Conservation (phyloP, 1,139 yeast species). For the Suhomyces choctaworum region DNA sequence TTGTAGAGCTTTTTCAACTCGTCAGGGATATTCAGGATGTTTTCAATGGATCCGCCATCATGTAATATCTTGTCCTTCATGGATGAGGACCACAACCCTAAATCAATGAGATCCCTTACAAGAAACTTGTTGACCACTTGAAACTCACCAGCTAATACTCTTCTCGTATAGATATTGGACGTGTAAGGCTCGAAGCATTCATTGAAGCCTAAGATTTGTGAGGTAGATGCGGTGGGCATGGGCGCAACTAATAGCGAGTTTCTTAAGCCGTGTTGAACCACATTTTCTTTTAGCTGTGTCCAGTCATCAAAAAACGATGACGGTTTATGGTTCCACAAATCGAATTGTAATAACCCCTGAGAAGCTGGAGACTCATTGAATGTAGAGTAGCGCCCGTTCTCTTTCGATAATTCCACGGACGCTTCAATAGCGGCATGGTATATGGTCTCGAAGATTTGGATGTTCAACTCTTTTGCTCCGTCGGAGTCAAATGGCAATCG, state of each 20-base stretch:
- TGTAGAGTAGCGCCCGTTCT: constrained; percentile 64
- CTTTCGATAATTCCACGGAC: constrained; percentile 69
- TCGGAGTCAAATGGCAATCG: constrained; percentile 79
- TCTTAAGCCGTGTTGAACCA: constrained; percentile 51
- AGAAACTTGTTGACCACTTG: constrained; percentile 61
- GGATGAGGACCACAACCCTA: constrained; percentile 55
- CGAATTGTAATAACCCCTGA: constrained; percentile 73
- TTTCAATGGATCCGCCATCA: constrained; percentile 58
- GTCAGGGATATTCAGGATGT: constrained; percentile 50
- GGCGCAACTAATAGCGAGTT: constrained; percentile 64
- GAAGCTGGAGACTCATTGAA: constrained; percentile 84
- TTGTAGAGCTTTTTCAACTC: constrained; percentile 53
- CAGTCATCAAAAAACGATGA: constrained; percentile 63
- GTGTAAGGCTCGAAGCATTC: constrained; percentile 67
- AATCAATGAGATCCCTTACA: constrained; percentile 53
- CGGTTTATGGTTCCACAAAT: constrained; percentile 78
- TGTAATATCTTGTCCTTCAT: constrained; percentile 54
- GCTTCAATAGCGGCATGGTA: constrained; percentile 86
- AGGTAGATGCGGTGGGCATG: constrained; percentile 67
- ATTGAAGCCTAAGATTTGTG: constrained; percentile 60
- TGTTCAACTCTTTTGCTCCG: constrained; percentile 69
- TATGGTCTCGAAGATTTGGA: constrained; percentile 84
- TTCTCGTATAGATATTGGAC: constrained; percentile 58
- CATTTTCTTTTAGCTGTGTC: constrained; percentile 49
- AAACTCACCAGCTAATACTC: constrained; percentile 62